Evolutionary conservation across 2,329 filamentous ascomycete species (phyloP).

Genomic region (Paecilomyces dactylethromorphus): DNA sequence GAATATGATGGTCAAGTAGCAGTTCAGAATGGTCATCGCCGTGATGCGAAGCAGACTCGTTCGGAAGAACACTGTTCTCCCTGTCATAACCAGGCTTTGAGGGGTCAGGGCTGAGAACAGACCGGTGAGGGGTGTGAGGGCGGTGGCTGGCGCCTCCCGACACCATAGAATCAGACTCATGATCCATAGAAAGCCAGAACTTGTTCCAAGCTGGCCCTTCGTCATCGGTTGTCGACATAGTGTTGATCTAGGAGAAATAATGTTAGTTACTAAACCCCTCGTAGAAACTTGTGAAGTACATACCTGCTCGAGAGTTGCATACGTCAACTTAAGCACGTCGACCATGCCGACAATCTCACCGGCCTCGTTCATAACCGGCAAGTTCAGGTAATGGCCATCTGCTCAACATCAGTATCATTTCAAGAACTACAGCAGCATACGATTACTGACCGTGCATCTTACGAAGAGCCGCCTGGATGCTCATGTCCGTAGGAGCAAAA

Average conservation of each 20-base stretch:
- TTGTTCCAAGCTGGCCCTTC: slow-evolving; percentile 99
- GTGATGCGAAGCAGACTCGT: slow-evolving; percentile 90
- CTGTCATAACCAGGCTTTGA: slow-evolving; percentile 58
- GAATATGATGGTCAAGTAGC: slow-evolving; percentile 50
- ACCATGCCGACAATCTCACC: slow-evolving; percentile 99
- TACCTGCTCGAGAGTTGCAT: slow-evolving; percentile 94
- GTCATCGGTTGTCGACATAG: slow-evolving; percentile 78
- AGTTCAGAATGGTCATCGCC: slow-evolving; percentile 72
- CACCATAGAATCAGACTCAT: slow-evolving; percentile 92
- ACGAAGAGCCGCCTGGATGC: slow-evolving; percentile 90
- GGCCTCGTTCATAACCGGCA: slow-evolving; percentile 95
- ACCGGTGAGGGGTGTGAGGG: slow-evolving; percentile 61
- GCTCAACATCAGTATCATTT: slow-evolving; percentile 7
- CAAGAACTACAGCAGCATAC: background rate
- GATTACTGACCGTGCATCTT: slow-evolving; percentile 88
- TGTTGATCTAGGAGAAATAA: slow-evolving; percentile 58
- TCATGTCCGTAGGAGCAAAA: slow-evolving; percentile 98
- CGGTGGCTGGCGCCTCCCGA: slow-evolving; percentile 82
- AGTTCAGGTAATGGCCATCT: slow-evolving; percentile 97
- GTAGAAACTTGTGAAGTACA: background rate
- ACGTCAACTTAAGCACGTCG: slow-evolving; percentile 95
- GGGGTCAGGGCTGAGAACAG: slow-evolving; percentile 74
- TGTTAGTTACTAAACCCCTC: background rate
- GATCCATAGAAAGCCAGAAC: slow-evolving; percentile 94
- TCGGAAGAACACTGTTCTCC: slow-evolving; percentile 80